A percentile compares a stretch with the other conserved stretches of the same genome.
Evolutionary conservation across 768 basidiomycete species (phyloP).

Genomic region (Rhodotorula paludigena): DNA sequence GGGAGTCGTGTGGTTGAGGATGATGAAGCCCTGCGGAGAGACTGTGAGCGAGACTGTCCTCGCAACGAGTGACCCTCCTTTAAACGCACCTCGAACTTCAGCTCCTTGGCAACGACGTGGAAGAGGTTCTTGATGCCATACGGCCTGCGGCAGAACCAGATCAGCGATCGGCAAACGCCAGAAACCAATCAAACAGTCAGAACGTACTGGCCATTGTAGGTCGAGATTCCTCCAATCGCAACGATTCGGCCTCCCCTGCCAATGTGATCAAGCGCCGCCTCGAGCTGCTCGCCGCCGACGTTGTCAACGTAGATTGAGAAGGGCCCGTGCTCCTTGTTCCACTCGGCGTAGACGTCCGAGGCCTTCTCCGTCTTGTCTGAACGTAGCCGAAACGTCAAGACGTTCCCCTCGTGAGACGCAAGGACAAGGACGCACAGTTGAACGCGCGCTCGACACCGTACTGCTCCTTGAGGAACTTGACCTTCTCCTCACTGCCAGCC

Average conservation of each 20-base stretch:
- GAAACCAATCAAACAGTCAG: too few species aligned
- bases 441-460: conserved; percentile 65
- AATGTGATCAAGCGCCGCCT: conserved; percentile 38
- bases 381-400: too few species aligned
- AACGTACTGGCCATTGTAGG: conserved; percentile 34
- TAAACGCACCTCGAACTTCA: conserved; percentile 40
- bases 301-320: conserved; percentile 44
- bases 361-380: conserved; percentile 14
- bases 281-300: conserved; percentile 42
- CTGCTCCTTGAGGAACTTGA: conserved; percentile 55
- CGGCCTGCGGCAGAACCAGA: too few species aligned
- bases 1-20: conserved; percentile 35
- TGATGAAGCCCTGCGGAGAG: conserved; percentile 13
- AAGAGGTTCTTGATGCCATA: conserved; percentile 40
- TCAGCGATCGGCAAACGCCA: too few species aligned
- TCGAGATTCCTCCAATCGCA: conserved; percentile 17
- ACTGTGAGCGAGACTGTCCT: too few species aligned
- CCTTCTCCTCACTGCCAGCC: conserved; percentile 67
- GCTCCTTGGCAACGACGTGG: conserved; percentile 40
- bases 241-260: conserved; percentile 36
- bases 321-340: conserved; percentile 40
- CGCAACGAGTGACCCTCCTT: neutral
- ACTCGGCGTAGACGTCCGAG: conserved; percentile 8
- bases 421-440: conserved; percentile 56
- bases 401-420: too few species aligned